phyloP scores from a whole-genome alignment of 345 rosid species.

The Boechera retrofracta region DNA sequence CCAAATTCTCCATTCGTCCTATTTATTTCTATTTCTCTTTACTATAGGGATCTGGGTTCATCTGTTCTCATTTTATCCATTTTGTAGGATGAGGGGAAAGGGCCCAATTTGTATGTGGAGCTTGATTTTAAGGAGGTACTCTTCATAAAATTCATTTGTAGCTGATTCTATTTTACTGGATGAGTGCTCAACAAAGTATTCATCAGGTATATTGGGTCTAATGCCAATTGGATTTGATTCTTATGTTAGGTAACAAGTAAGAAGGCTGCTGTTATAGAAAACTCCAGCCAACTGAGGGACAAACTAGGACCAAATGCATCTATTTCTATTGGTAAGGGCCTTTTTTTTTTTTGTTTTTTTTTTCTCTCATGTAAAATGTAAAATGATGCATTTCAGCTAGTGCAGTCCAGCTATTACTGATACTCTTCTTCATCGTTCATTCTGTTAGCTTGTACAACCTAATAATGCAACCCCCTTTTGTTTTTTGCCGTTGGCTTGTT shows the following conservation, averaged over 20 bases:
- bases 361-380: not conserved
- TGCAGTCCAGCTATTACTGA: constrained; percentile 19
- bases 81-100: constrained; percentile 83
- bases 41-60: not conserved
- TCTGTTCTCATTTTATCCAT: constrained; percentile 19
- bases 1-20: not conserved
- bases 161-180: constrained; percentile 1
- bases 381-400: constrained; percentile 12
- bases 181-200: constrained; percentile 10
- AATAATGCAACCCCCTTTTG: constrained; percentile 7
- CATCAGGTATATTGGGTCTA: constrained; percentile 3
- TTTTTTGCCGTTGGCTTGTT: not conserved
- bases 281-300: constrained; percentile 65
- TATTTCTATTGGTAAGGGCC: constrained; percentile 67
- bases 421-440: constrained; percentile 9
- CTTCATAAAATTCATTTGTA: constrained; percentile 24
- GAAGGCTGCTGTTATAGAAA: constrained; percentile 80
- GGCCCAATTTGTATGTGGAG: constrained; percentile 85
- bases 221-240: constrained; percentile 24
- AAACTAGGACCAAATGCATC: constrained; percentile 74
- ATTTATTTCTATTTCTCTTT: not conserved
- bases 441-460: constrained; percentile 6
- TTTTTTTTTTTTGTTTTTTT: not conserved
- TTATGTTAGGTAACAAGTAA: constrained; percentile 74
- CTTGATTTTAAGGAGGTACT: constrained; percentile 93